These are phyloP conservation scores for Fusarium coicis DNA, from an alignment of 2,329 filamentous ascomycete species.

Conservation along the genomic window DNA sequence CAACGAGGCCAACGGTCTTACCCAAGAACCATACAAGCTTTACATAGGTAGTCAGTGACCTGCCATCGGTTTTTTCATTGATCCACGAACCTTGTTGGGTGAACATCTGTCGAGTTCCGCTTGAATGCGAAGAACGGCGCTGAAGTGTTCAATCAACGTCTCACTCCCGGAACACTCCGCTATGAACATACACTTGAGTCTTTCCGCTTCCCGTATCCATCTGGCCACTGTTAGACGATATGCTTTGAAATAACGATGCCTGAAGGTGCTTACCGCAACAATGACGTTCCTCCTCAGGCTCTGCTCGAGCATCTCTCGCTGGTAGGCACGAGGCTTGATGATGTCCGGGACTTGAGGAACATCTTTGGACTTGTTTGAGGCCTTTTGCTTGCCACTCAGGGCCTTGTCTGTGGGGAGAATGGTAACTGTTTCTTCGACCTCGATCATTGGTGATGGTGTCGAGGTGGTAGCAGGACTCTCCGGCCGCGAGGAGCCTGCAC, in stretches of 20 bases:
- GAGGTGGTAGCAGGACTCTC: slow-evolving; percentile 9
- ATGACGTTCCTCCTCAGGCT: slow-evolving; percentile 77
- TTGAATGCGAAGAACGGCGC: slow-evolving; percentile 74
- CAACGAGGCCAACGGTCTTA: slow-evolving; percentile 74
- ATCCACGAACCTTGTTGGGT: slow-evolving; percentile 68
- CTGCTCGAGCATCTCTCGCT: slow-evolving; percentile 79
- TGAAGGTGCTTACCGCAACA: slow-evolving; percentile 65
- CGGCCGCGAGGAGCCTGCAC: slow-evolving; percentile 7
- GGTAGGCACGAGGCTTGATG: slow-evolving; percentile 70
- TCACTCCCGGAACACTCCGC: background rate
- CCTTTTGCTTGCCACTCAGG: background rate
- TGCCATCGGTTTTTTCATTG: background rate
- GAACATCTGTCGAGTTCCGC: slow-evolving; percentile 68
- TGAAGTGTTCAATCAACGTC: slow-evolving; percentile 48
- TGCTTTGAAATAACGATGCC: background rate
- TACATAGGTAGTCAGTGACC: slow-evolving; percentile 21
- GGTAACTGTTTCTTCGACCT: slow-evolving; percentile 32
- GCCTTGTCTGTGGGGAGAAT: background rate
- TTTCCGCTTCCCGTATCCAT: slow-evolving; percentile 87
- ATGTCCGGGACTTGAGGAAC: slow-evolving; percentile 27
- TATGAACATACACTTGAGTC: slow-evolving; percentile 73
- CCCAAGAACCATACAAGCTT: slow-evolving; percentile 79
- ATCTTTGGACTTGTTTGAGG: background rate
- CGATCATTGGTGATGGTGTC: background rate
- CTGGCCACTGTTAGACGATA: slow-evolving; percentile 51